These are phyloP conservation scores for Trichoderma reesei DNA, from an alignment of 495 filamentous ascomycete species.

Conservation along the genomic window DNA sequence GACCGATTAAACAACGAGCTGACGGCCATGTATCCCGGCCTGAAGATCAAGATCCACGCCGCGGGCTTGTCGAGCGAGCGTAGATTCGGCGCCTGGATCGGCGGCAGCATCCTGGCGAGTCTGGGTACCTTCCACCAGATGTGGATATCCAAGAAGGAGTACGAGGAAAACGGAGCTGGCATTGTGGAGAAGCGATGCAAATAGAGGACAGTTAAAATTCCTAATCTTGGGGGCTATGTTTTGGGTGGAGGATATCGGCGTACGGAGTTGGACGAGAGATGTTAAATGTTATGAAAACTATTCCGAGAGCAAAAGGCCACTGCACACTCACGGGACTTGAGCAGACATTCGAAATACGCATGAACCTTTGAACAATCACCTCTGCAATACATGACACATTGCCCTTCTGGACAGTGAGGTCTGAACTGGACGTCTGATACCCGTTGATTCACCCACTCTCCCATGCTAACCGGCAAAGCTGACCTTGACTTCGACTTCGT, in stretches of 20 bases:
- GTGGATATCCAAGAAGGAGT: constrained; percentile 88
- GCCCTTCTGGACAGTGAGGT: neutral
- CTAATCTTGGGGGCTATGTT: neutral
- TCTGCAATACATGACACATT: neutral
- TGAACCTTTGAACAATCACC: neutral
- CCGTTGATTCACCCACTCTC: neutral
- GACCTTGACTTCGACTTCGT: constrained; percentile 69
- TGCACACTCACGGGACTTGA: neutral
- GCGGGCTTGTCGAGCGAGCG: constrained; percentile 79
- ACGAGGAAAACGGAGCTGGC: constrained; percentile 61
- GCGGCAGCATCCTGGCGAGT: constrained; percentile 90
- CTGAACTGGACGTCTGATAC: neutral
- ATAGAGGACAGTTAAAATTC: constrained; percentile 25
- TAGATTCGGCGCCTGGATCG: constrained; percentile 88
- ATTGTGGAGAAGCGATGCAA: constrained; percentile 75
- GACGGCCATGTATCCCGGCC: constrained; percentile 63
- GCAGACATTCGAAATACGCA: neutral
- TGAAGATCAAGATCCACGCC: constrained; percentile 73
- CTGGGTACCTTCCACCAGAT: constrained; percentile 98
- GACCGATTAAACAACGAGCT: constrained; percentile 82
- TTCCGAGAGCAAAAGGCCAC: neutral
- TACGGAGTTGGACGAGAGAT: constrained; percentile 17
- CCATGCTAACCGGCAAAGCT: constrained; percentile 26
- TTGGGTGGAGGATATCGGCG: constrained; percentile 12
- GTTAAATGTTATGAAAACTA: neutral